These are phyloP conservation scores for Scleroderma bovista DNA, from an alignment of 768 basidiomycete genomes.

Conservation along the genomic window DNA sequence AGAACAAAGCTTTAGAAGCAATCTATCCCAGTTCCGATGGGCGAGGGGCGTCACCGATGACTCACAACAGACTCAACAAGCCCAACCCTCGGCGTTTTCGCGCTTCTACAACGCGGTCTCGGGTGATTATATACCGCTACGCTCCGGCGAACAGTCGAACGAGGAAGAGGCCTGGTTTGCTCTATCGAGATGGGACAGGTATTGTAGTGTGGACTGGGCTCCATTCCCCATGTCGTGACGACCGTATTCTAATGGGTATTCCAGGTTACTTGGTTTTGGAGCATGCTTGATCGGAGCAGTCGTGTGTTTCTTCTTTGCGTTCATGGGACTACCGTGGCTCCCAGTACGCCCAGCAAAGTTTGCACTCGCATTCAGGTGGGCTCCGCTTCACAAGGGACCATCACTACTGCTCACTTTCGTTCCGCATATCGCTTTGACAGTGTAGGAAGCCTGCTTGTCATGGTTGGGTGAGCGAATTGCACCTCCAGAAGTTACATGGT, in stretches of 20 bases:
- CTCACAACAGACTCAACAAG: constrained; percentile 43
- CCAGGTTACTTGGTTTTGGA: constrained; percentile 84
- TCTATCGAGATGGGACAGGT: constrained; percentile 91
- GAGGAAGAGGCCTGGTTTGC: constrained; percentile 97
- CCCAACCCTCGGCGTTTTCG: constrained; percentile 54
- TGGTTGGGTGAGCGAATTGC: constrained; percentile 76
- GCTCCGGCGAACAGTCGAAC: constrained; percentile 75
- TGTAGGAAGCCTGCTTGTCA: constrained; percentile 87
- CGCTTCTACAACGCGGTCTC: constrained; percentile 85
- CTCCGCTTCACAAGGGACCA: too few species aligned
- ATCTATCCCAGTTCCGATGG: constrained; percentile 86
- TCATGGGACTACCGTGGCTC: constrained; percentile 67
- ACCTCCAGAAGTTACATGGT: background rate
- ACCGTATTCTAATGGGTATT: background rate
- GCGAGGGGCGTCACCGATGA: constrained; percentile 68
- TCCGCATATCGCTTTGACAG: constrained; percentile 32
- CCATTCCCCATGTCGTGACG: background rate
- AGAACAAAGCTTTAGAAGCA: constrained; percentile 68
- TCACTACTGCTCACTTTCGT: background rate
- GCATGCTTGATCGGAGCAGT: constrained; percentile 85
- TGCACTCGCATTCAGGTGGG: constrained; percentile 77
- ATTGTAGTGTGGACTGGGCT: background rate
- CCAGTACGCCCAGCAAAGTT: constrained; percentile 84
- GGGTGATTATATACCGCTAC: constrained; percentile 82
- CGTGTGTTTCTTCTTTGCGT: constrained; percentile 91